Base-by-base conservation (phyloP, 352 stramenopile genomes). In the Phytophthora idaei region DNA sequence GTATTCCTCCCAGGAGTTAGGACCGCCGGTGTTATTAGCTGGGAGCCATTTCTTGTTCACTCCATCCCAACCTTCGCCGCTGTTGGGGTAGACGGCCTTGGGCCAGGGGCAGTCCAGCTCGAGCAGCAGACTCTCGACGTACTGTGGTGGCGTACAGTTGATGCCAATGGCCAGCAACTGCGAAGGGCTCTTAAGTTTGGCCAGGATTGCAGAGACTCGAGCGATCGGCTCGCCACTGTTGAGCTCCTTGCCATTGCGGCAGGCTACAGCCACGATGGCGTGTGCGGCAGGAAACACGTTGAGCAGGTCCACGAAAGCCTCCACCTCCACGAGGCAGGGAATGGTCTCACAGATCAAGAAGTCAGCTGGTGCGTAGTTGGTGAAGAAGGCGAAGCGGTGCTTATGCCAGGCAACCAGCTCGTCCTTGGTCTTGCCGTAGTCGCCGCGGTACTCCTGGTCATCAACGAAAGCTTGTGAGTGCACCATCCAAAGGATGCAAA, bases 311-410 rank as follows among this genome's bases (percentile, higher is more conserved):
- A 95, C 69, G 48, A 96, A 83, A 3, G 87, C 90, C 21, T 85
- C 77, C 14, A 93, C 85, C 59, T 97, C 90, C 21, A 80, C 78
- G 17, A 97, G 73, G 48, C 87, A 95, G 31, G 90, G 90, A 21
- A 97, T 87, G 17, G 90, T 97, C 82, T 97, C 90, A 61, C 85
- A 93, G 27, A 94, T 76, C 11, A 96, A 46, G 21, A 96, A 83
- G 73, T 95, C 83, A 0, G 80, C 85, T 5, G 80, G 72, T 11
- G 65, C 28, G 53, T 78, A 80, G 36, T 65, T 67, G 4, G 73
- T 61, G 54, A 97, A 90, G 53, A 90, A 87, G 50, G 71, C 70
- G 27, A 95, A 90, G 64, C 87, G 86, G 42, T 90, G 74, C 41
- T 59, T 74, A 76, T 97, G 88, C 81, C 85, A 96, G n/a, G 66